phyloP scores from a whole-genome alignment of 2,329 filamentous ascomycete genomes.

The Colletotrichum sp. region DNA sequence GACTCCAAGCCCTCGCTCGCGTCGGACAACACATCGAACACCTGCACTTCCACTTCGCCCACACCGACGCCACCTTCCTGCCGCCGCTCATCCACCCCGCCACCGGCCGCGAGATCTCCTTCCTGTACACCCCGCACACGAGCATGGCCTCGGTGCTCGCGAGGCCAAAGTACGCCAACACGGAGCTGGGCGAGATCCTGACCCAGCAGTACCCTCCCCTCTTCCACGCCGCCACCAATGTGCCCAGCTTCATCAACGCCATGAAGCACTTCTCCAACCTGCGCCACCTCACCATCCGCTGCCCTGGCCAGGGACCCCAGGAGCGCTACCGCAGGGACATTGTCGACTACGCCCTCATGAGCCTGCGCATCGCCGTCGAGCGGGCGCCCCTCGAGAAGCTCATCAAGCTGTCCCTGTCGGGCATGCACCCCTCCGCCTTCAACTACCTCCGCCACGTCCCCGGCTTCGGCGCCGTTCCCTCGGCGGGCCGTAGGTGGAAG shows the following conservation, averaged over 20 bases:
- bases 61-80: slow-evolving; percentile 79
- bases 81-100: slow-evolving; percentile 82
- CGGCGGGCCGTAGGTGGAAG: slow-evolving; percentile 74
- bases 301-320: slow-evolving; percentile 71
- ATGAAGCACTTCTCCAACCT: slow-evolving; percentile 73
- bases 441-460: slow-evolving; percentile 77
- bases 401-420: slow-evolving; percentile 72
- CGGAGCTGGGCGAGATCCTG: slow-evolving; percentile 79
- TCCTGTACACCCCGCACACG: slow-evolving; percentile 81
- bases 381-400: slow-evolving; percentile 70
- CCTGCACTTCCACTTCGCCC: slow-evolving; percentile 78
- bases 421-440: slow-evolving; percentile 77
- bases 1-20: slow-evolving; percentile 75
- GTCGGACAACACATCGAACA: slow-evolving; percentile 82
- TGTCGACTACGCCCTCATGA: slow-evolving; percentile 90
- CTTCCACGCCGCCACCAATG: slow-evolving; percentile 89
- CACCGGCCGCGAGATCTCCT: slow-evolving; percentile 79
- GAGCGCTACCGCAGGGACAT: slow-evolving; percentile 77
- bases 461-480: slow-evolving; percentile 77
- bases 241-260: slow-evolving; percentile 81
- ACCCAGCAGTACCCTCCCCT: slow-evolving; percentile 87
- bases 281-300: slow-evolving; percentile 76
- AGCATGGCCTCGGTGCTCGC: slow-evolving; percentile 65
- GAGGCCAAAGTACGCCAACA: slow-evolving; percentile 79
- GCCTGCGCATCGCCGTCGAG: slow-evolving; percentile 83